Evolutionary conservation across 176 grass and related monocot species (phyloP).

Genomic region (Pontederia paniculata): DNA sequence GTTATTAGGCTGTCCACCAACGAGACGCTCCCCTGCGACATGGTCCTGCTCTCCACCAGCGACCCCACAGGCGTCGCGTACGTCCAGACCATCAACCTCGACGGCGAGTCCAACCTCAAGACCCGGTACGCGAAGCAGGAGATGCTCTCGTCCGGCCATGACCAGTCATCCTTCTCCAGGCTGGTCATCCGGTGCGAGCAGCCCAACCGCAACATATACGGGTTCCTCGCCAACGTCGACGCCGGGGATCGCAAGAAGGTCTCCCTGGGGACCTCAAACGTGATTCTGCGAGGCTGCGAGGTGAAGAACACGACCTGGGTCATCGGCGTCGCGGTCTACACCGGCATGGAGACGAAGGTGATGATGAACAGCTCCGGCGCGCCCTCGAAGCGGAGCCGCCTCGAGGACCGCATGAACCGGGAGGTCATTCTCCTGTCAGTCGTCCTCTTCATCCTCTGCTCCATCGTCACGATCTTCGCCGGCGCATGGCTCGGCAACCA

Average conservation of each 20-base stretch:
- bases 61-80: slow-evolving; percentile 83
- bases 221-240: slow-evolving; percentile 70
- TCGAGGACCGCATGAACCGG: slow-evolving; percentile 69
- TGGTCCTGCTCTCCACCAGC: slow-evolving; percentile 77
- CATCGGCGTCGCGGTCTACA: slow-evolving; percentile 72
- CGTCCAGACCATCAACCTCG: slow-evolving; percentile 94
- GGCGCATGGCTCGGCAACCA: slow-evolving; percentile 65
- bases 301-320: slow-evolving; percentile 84
- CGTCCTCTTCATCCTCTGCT: slow-evolving; percentile 32
- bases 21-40: slow-evolving; percentile 87
- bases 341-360: slow-evolving; percentile 80
- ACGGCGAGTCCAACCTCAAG: slow-evolving; percentile 98
- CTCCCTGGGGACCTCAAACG: slow-evolving; percentile 70
- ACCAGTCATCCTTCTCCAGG: slow-evolving; percentile 28
- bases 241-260: slow-evolving; percentile 28
- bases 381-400: slow-evolving; percentile 85
- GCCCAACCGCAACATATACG: slow-evolving; percentile 89
- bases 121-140: slow-evolving; percentile 85
- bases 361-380: slow-evolving; percentile 88
- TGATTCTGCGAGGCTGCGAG: slow-evolving; percentile 80
- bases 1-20: slow-evolving; percentile 40
- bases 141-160: slow-evolving; percentile 28
- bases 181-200: slow-evolving; percentile 58
- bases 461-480: slow-evolving; percentile 36
- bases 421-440: slow-evolving; percentile 53